phyloP scores from a whole-genome alignment of 1,139 yeast species.

The Pneumocystis oryctolagi region DNA sequence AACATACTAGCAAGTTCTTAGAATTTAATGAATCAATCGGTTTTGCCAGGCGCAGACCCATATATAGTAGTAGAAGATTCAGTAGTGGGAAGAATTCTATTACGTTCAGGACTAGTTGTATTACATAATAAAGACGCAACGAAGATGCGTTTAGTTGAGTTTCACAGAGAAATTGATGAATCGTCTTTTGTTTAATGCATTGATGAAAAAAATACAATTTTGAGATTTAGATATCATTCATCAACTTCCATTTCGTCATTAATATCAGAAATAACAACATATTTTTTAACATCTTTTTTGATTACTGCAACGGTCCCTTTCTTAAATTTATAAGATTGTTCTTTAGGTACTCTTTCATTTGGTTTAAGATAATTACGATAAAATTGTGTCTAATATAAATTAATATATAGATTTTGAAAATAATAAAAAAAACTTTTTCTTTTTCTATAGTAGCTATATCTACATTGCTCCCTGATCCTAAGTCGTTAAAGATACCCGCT shows the following conservation, averaged over 20 bases:
- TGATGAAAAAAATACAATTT: neutral
- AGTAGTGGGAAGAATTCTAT: neutral
- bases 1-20: neutral
- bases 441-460: constrained; percentile 94
- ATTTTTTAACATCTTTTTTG: constrained; percentile 44
- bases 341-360: constrained; percentile 69
- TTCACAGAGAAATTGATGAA: neutral
- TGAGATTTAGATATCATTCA: constrained; percentile 6
- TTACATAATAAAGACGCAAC: neutral
- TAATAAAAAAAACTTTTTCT: constrained; percentile 28
- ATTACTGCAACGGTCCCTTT: constrained; percentile 86
- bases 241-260: constrained; percentile 57
- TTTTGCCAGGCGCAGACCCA: neutral
- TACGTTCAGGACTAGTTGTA: neutral
- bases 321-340: constrained; percentile 65
- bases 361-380: constrained; percentile 83
- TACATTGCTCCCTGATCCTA: constrained; percentile 96
- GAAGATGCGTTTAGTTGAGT: neutral
- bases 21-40: neutral
- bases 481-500: constrained; percentile 97
- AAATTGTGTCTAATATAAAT: constrained; percentile 41
- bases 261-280: constrained; percentile 33
- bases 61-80: neutral
- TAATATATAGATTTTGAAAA: neutral
- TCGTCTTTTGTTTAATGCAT: neutral